Conservation (phyloP, 441 rosid genomes). For the Geranium incanum region DNA sequence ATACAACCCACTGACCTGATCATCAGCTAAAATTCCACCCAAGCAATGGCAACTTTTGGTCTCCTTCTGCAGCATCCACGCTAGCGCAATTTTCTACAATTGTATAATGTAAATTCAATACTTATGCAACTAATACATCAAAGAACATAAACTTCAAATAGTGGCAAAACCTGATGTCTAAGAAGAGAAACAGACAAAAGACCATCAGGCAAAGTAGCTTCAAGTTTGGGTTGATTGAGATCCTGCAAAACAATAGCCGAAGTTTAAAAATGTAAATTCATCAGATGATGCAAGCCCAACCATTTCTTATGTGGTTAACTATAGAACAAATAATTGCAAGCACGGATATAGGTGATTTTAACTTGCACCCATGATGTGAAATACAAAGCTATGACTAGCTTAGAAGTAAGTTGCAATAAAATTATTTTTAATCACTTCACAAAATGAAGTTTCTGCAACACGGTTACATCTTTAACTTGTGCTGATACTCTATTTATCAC, state of each 20-base stretch:
- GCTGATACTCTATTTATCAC: neutral
- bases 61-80: constrained; percentile 96
- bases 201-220: constrained; percentile 56
- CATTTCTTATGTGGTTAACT: neutral
- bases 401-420: neutral
- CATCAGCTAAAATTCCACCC: constrained; percentile 97
- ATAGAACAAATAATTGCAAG: neutral
- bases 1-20: constrained; percentile 54
- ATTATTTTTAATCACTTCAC: constrained; percentile 21
- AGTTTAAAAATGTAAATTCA: neutral
- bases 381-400: neutral
- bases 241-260: constrained; percentile 44
- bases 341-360: neutral
- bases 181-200: constrained; percentile 73
- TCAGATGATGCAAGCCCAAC: constrained; percentile 4
- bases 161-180: constrained; percentile 74
- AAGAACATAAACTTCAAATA: constrained; percentile 15
- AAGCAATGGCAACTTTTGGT: constrained; percentile 64
- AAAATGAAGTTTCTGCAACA: neutral
- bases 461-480: neutral
- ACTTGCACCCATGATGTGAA: neutral
- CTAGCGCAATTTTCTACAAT: constrained; percentile 87
- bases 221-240: constrained; percentile 74
- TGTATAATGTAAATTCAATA: constrained; percentile 22
- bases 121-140: constrained; percentile 12